These are phyloP conservation scores for Gnomoniopsis sp. DNA, from an alignment of 2,329 filamentous ascomycete genomes.

Conservation along the genomic window DNA sequence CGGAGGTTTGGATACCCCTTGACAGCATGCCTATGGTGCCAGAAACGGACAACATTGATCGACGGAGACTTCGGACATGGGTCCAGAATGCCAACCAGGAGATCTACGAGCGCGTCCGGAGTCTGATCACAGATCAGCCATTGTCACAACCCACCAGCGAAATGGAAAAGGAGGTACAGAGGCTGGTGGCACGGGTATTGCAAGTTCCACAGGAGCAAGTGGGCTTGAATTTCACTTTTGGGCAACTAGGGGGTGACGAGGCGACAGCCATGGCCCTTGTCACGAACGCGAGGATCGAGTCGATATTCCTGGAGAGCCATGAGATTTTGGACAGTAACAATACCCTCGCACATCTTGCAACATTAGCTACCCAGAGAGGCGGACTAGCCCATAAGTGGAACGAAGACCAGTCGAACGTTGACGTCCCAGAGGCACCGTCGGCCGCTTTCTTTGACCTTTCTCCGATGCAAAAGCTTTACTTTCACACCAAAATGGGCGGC, in stretches of 20 bases:
- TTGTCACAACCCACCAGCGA: conserved; percentile 33
- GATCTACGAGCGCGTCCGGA: conserved; percentile 42
- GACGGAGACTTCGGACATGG: conserved; percentile 48
- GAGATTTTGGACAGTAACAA: conserved; percentile 35
- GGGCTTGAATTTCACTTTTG: conserved; percentile 39
- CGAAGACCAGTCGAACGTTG: conserved; percentile 30
- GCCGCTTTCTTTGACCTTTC: conserved; percentile 40
- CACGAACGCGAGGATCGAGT: conserved; percentile 34
- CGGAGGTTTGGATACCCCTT: conserved; percentile 47
- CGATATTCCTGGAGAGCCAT: conserved; percentile 32
- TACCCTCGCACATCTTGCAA: conserved; percentile 36
- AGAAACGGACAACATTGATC: conserved; percentile 36
- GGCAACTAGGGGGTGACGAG: conserved; percentile 38
- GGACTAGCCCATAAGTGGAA: conserved; percentile 28
- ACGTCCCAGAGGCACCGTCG: neutral
- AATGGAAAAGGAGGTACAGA: conserved; percentile 37
- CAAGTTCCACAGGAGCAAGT: conserved; percentile 36
- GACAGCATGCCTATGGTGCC: conserved; percentile 40
- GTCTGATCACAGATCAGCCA: conserved; percentile 35
- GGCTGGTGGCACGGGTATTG: conserved; percentile 35
- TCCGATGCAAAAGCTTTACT: conserved; percentile 53
- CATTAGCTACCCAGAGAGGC: conserved; percentile 31
- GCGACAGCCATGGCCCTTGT: conserved; percentile 36
- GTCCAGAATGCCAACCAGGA: conserved; percentile 50
- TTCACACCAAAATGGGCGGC: conserved; percentile 42